Evolutionary conservation across 805 yeast species (phyloP).

Genomic region (Candida adriatica): DNA sequence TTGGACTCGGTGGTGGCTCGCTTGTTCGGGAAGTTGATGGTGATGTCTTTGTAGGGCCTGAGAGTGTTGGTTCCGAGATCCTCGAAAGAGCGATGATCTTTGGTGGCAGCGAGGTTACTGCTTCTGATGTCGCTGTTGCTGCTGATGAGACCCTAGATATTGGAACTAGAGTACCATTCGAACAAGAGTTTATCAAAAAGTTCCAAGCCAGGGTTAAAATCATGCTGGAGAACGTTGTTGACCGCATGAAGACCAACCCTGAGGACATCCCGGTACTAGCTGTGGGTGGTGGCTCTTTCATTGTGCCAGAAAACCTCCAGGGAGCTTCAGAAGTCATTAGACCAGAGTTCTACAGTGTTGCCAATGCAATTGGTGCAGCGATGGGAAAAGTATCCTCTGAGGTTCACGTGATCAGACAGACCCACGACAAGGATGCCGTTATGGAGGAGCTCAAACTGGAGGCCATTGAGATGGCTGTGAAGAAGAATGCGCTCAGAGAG

Average conservation of each 20-base stretch:
- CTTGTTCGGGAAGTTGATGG: conserved; percentile 27
- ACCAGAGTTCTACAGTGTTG: conserved; percentile 36
- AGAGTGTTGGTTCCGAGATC: conserved; percentile 36
- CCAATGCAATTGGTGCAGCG: conserved; percentile 47
- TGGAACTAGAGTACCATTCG: conserved; percentile 4
- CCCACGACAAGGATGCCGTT: conserved; percentile 12
- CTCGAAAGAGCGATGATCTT: conserved; percentile 29
- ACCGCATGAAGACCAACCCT: conserved; percentile 38
- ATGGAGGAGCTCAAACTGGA: conserved; percentile 17
- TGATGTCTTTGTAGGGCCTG: conserved; percentile 37
- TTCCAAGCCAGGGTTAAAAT: conserved; percentile 10
- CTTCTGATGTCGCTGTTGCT: conserved; percentile 31
- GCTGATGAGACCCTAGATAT: conserved; percentile 11
- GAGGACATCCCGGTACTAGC: conserved; percentile 36
- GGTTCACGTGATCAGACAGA: conserved; percentile 6
- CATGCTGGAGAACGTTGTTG: conserved; percentile 34
- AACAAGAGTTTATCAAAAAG: conserved; percentile 5
- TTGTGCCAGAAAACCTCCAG: conserved; percentile 30
- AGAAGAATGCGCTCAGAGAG: conserved; percentile 22
- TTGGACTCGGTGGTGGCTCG: conserved; percentile 47
- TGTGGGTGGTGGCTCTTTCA: conserved; percentile 46
- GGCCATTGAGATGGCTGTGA: conserved; percentile 18
- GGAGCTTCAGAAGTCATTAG: conserved; percentile 37
- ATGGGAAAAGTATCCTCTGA: conserved; percentile 34
- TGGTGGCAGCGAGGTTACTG: conserved; percentile 36